A percentile compares a stretch with the other conserved stretches of the same genome.
phyloP scores from a whole-genome alignment of 371 early-diverging fungal species.

The Smittium mucronatum region DNA sequence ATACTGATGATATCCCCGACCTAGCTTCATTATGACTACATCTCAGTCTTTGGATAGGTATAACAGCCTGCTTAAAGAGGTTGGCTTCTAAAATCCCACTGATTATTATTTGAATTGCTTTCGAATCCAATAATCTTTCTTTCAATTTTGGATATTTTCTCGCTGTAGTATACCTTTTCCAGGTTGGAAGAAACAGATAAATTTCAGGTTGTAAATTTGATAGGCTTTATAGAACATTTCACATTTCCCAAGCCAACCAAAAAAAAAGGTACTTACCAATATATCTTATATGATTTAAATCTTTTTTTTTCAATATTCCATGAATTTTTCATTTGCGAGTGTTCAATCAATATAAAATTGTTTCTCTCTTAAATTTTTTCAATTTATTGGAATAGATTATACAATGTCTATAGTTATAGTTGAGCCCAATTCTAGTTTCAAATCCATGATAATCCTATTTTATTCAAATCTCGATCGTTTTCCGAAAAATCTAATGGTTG shows the following conservation, averaged over 20 bases:
- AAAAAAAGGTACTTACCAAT: constrained; percentile 2
- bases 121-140: background rate
- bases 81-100: too few species aligned
- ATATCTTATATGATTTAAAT: too few species aligned
- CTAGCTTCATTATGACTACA: too few species aligned
- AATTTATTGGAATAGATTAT: background rate
- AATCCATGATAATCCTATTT: constrained; percentile 3
- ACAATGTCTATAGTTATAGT: constrained; percentile 5
- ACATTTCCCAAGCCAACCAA: constrained; percentile 1
- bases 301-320: too few species aligned
- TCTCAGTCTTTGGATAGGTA: too few species aligned
- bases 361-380: background rate
- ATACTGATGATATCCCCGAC: too few species aligned
- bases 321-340: too few species aligned
- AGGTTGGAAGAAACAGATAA: background rate
- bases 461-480: constrained; percentile 3
- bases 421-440: background rate
- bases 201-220: background rate
- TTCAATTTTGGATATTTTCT: background rate
- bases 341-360: too few species aligned
- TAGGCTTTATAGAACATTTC: constrained; percentile 2
- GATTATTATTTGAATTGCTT: too few species aligned
- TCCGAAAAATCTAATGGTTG: background rate
- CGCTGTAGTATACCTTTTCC: background rate
- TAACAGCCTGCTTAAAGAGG: too few species aligned